Evolutionary conservation across 1,284 basidiomycete genomes (phyloP).

Genomic region (Afroboletus lepidellus): DNA sequence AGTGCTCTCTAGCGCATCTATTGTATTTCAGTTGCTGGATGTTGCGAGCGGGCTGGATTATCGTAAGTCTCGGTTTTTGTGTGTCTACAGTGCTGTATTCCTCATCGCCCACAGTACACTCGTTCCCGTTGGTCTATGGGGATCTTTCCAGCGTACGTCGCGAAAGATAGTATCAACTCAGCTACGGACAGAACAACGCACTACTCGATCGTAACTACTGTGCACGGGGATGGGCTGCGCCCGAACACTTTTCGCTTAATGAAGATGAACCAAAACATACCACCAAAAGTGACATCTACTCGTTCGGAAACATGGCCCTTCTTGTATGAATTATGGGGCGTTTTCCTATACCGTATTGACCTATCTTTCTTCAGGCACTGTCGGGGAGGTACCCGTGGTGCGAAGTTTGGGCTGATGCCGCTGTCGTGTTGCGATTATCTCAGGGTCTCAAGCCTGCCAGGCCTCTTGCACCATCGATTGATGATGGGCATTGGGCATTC

Average conservation of each 20-base stretch:
- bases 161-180: background rate
- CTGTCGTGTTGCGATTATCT: conserved; percentile 4
- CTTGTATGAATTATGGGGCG: background rate
- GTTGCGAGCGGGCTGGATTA: background rate
- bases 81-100: background rate
- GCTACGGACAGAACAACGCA: background rate
- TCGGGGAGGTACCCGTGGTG: background rate
- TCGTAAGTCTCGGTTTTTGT: background rate
- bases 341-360: background rate
- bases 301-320: background rate
- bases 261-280: background rate
- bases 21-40: background rate
- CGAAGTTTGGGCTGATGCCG: background rate
- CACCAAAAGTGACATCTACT: background rate
- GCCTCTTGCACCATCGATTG: conserved; percentile 4
- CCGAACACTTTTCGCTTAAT: background rate
- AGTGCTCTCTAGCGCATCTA: background rate
- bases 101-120: background rate
- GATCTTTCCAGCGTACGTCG: background rate
- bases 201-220: background rate
- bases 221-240: background rate
- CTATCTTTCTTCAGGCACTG: background rate
- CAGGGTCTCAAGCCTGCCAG: conserved; percentile 11
- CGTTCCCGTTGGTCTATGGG: background rate
- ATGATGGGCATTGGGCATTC: conserved; percentile 10